Evolutionary conservation across 768 basidiomycete species (phyloP), one percentile per base, ranked within the genome.

Genomic region (Pisolithus orientalis): DNA sequence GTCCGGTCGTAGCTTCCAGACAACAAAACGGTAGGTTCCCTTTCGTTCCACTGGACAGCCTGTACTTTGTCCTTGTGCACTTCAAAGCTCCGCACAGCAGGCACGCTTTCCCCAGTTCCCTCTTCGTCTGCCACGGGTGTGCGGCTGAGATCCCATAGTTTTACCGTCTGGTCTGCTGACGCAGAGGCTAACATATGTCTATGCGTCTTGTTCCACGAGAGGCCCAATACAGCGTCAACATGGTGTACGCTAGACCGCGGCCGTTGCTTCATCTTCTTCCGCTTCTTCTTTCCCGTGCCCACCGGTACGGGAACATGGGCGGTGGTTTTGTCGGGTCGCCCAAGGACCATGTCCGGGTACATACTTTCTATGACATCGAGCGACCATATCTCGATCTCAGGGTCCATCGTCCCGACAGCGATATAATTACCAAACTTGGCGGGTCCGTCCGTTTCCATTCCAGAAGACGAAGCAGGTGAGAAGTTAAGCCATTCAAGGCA

Each of bases 401-500:
- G 95, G 58, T 98, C 94, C 50, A 98, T 82, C 2, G 94, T 95
- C 11, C 95, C 96, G 16, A 99, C 94, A 2, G 96, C 96, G 59
- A 99, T 85, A 69, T 90, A 97, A 66, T 87, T 95, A 6, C 93
- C 93, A 48, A 82, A 79, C 58, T 64, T 64, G 14, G 63, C 59
- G 53, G 66, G 56, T 42, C 67, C 65, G 14, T 67, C 61, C 21
- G 64, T 49, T 49, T 67, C 53, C 59, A 68, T 56, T 53, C 72
- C 58, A 32, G 71, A 62, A 25, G 75, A 74, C 27, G 76, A 66
- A 52, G 84, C 70, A 24, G 92, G 90, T n/a, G 86, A 80, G 69
- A 93, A 97, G 67, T 98, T 91, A 53, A 97, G 85, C 96, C 96
- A 99, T 76, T 99, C 96, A 53, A 99, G 88, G 62, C 95, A 98